Evolutionary conservation across 371 early-diverging fungal genomes (phyloP).

Genomic region (Mucor circinelloides): DNA sequence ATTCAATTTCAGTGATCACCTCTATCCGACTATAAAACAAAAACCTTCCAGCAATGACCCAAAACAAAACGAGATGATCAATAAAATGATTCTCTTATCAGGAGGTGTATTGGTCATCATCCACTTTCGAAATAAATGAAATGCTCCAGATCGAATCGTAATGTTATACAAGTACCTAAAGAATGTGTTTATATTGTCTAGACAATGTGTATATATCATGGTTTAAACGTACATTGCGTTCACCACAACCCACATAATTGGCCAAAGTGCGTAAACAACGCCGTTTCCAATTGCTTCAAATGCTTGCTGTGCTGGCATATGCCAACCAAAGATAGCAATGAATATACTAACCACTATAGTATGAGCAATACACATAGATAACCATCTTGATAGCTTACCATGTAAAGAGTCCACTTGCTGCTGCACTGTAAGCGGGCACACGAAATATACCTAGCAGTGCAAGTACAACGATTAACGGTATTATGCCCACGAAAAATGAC

Average conservation of each 20-base stretch:
- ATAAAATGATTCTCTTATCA: conserved; percentile 38
- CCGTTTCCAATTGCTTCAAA: conserved; percentile 47
- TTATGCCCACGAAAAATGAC: conserved; percentile 52
- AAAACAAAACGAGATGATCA: conserved; percentile 44
- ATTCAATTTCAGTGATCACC: background rate
- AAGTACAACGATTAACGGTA: conserved; percentile 43
- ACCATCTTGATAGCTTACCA: conserved; percentile 23
- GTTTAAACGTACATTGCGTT: conserved; percentile 37
- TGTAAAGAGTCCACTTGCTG: conserved; percentile 35
- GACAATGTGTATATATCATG: background rate
- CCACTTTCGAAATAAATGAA: conserved; percentile 48
- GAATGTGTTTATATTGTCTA: background rate
- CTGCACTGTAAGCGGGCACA: conserved; percentile 40
- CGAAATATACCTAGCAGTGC: conserved; percentile 40
- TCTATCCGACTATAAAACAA: background rate
- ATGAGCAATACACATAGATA: background rate
- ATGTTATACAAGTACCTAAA: conserved; percentile 44
- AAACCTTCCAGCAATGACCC: conserved; percentile 47
- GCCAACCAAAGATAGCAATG: conserved; percentile 52
- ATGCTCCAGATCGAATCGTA: conserved; percentile 41
- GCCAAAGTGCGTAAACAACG: conserved; percentile 49
- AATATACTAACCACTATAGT: conserved; percentile 26
- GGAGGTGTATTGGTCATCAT: conserved; percentile 45
- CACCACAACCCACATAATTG: conserved; percentile 54
- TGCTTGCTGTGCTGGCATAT: conserved; percentile 46